Percentiles rank a stretch among this genome's conserved stretches.
Evolutionary conservation across 257 asterid genomes (phyloP).

Genomic region (Salvia miltiorrhiza): DNA sequence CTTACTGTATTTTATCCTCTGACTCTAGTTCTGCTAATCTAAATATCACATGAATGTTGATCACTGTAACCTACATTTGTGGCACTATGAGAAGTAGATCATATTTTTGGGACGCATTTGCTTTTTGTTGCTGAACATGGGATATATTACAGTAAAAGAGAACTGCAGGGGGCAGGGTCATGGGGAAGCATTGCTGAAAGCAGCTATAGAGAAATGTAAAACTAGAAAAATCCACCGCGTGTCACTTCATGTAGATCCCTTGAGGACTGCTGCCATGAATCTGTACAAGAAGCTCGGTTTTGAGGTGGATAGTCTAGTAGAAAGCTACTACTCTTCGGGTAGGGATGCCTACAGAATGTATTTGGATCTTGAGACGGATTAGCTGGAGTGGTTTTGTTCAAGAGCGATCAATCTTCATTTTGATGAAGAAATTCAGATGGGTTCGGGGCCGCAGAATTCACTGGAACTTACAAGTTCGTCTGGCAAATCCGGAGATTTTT

Average conservation of each 20-base stretch:
- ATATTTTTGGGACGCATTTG: background rate
- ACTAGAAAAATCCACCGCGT: conserved; percentile 59
- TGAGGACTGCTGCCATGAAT: conserved; percentile 61
- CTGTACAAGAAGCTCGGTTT: conserved; percentile 82
- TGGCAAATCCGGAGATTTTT: too few relatives aligned
- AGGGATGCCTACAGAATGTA: conserved; percentile 88
- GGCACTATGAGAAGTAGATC: background rate
- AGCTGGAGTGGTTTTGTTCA: background rate
- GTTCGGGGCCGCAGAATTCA: background rate
- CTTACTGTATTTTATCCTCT: too few relatives aligned
- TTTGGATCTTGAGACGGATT: conserved; percentile 49
- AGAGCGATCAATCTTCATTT: background rate
- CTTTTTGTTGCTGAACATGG: conserved; percentile 12
- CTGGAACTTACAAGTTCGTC: background rate
- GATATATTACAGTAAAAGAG: conserved; percentile 58
- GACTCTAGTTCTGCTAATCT: too few relatives aligned
- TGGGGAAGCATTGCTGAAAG: conserved; percentile 78
- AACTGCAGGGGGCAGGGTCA: conserved; percentile 57
- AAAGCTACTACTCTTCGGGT: conserved; percentile 65
- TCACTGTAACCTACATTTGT: background rate
- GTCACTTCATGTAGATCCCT: conserved; percentile 85
- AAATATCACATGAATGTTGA: background rate
- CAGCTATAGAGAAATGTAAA: conserved; percentile 69
- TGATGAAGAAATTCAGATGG: background rate
- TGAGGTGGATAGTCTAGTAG: conserved; percentile 62